Evolutionary conservation across 1,139 yeast genomes (phyloP).

Genomic region (Yamadazyma oceani): DNA sequence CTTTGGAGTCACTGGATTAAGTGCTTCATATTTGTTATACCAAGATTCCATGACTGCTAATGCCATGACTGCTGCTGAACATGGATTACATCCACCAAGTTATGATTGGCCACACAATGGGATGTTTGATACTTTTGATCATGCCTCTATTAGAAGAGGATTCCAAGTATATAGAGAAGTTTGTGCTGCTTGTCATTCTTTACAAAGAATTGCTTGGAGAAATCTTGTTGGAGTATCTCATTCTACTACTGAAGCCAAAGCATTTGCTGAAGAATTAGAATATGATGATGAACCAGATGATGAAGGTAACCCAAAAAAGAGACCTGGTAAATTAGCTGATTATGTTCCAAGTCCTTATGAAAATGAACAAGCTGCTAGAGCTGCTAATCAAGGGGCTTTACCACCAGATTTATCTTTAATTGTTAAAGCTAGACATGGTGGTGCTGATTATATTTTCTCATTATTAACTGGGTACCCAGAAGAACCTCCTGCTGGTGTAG

Average conservation of each 20-base stretch:
- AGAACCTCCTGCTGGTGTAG: slow-evolving; percentile 97
- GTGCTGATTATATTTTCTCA: slow-evolving; percentile 90
- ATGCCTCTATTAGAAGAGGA: slow-evolving; percentile 97
- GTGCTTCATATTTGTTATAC: slow-evolving; percentile 74
- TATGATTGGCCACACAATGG: slow-evolving; percentile 95
- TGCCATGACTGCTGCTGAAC: slow-evolving; percentile 99
- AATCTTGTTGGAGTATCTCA: slow-evolving; percentile 96
- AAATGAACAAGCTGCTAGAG: slow-evolving; percentile 99
- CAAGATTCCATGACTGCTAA: slow-evolving; percentile 80
- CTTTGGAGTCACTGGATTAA: slow-evolving; percentile 66
- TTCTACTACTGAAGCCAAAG: slow-evolving; percentile 86
- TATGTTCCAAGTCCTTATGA: slow-evolving; percentile 93
- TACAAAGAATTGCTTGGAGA: slow-evolving; percentile 98
- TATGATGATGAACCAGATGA: slow-evolving; percentile 99
- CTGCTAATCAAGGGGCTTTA: slow-evolving; percentile 98
- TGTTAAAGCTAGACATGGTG: slow-evolving; percentile 99
- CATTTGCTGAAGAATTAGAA: slow-evolving; percentile 94
- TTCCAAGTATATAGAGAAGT: slow-evolving; percentile 98
- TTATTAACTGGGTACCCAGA: slow-evolving; percentile 98
- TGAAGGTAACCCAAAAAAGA: slow-evolving; percentile 97
- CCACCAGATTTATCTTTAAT: slow-evolving; percentile 98
- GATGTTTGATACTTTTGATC: slow-evolving; percentile 91
- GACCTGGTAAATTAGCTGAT: slow-evolving; percentile 98
- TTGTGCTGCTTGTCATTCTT: slow-evolving; percentile 98
- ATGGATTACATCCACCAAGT: slow-evolving; percentile 94